Evolutionary conservation across 768 basidiomycete genomes (phyloP), one percentile per base, ranked within the genome.

Genomic region (Amanita muscaria): DNA sequence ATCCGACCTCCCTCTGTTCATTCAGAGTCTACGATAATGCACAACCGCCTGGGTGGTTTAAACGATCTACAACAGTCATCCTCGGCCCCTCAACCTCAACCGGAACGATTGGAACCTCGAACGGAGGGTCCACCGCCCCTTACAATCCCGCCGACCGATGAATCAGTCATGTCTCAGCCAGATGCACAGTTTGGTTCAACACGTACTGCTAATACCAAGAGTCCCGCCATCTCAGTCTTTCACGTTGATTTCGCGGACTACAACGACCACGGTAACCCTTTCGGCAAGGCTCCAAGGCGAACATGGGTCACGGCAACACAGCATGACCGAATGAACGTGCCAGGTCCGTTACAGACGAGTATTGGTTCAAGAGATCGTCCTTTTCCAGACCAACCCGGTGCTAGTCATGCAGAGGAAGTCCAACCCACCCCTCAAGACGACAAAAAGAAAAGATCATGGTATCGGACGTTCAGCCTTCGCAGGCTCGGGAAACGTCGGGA

Each of bases 371-470:
- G 43, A 36, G 14, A 33, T 23, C 30, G 19, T 42, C 21, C 21
- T n/a, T n/a, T 2, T 7, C 41, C 14, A 21, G 41, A 42, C 11
- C 36, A 22, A 18, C 36, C 36, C 14, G 36, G 37, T 19, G 15
- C 29, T 16, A 46, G 44, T 19, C 25, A 14, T 5, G 16, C 36
- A 11, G 15, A 46, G 24, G 45, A 52, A 27, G 52, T 58, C 12
- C 58, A 56, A 25, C 46, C 56, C 8, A 51, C 57, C 0, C 32
- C 60, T 29, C 49, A 55, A 3, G 64, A 62, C 39, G 62, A 58
- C 3, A 64, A 64, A 48, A 57, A 61, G 27, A 62, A 67, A 39
- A 60, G 59, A 29, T 64, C 67, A 10, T 71, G 68, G 69, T 68
- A 67, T 40, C 61, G 66, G 15, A 61, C 62, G 7, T 56, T 68